Base-by-base conservation (phyloP, 495 filamentous ascomycete species). In the Aspergillus nidulans region DNA sequence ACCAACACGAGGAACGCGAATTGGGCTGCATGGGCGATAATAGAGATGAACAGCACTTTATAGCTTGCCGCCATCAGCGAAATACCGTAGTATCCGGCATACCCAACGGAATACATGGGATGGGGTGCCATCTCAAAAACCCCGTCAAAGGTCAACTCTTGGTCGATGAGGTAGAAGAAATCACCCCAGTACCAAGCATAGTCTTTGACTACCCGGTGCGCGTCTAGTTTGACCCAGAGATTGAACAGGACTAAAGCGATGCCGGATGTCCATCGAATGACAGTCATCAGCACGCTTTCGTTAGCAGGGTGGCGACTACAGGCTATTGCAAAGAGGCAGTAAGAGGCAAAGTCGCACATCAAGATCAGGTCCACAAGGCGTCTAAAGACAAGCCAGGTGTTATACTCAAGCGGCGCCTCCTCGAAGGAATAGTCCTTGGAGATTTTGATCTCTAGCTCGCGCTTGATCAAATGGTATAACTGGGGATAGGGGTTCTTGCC, bases 101-200 rank as follows among this genome's bases (percentile, higher is more conserved):
- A 98, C 26, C 94, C 94, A 62, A 98, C 91, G 41, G 92, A 95
- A 76, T 98, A 98, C 94, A 98, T 98, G 38, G 94, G 94, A 69
- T 98, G 94, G 21, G 94, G 94, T 42, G 95, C 94, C 88, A 98
- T 95, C 72, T 98, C 94, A 67, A 97, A 98, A 50, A 97, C 92
- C 44, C 95, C 95, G 66, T 98, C 95, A 60, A 98, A 97, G 28
- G 94, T 97, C 64, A 98, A 78, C 66, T 97, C 90, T 67, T 97
- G 91, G 69, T 98, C 95, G 66, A 97, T 90, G 68, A 98, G 85
- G 74, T 90, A 98, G 78, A 98, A 98, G 75, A 97, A 98, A 65
- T 98, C 94, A 49, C 94, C 94, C 94, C 94, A 98, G 73, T 97
- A 98, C 94, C 94, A 98, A 19, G 94, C 94, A 75, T 90, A 98